Conservation (phyloP, 2,329 filamentous ascomycete genomes). For the Alternaria viburni region DNA sequence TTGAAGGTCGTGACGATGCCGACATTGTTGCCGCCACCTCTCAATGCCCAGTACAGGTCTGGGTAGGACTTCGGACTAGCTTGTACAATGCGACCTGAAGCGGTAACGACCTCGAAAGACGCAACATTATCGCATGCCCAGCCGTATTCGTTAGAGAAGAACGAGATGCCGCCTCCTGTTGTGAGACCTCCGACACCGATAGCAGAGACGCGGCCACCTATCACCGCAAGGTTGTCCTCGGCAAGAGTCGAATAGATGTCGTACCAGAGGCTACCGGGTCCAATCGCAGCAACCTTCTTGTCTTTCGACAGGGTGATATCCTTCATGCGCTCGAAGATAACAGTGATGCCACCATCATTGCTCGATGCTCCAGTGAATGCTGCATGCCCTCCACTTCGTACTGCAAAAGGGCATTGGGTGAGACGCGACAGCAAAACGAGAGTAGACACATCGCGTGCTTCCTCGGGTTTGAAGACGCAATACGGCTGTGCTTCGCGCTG, state of each 20-base stretch:
- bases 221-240: constrained; percentile 25
- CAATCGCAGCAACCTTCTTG: constrained; percentile 31
- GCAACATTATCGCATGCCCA: constrained; percentile 44
- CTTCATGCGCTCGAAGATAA: constrained; percentile 34
- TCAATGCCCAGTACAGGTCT: constrained; percentile 48
- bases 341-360: constrained; percentile 36
- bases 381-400: constrained; percentile 44
- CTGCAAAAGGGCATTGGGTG: constrained; percentile 45
- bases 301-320: constrained; percentile 23
- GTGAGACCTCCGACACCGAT: constrained; percentile 37
- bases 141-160: constrained; percentile 36
- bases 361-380: constrained; percentile 34
- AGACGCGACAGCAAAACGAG: constrained; percentile 25
- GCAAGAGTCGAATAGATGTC: constrained; percentile 39
- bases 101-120: constrained; percentile 43
- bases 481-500: constrained; percentile 24
- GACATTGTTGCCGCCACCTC: constrained; percentile 42
- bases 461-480: constrained; percentile 36
- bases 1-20: constrained; percentile 38
- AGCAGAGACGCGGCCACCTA: constrained; percentile 37
- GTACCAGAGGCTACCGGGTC: constrained; percentile 41
- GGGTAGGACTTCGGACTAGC: constrained; percentile 37
- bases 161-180: constrained; percentile 36
- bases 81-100: constrained; percentile 19
- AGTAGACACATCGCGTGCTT: constrained; percentile 25